Percentiles rank a stretch among this genome's conserved stretches.
Evolutionary conservation across 345 rosid genomes (phyloP).

Genomic region (Salix dunnii): DNA sequence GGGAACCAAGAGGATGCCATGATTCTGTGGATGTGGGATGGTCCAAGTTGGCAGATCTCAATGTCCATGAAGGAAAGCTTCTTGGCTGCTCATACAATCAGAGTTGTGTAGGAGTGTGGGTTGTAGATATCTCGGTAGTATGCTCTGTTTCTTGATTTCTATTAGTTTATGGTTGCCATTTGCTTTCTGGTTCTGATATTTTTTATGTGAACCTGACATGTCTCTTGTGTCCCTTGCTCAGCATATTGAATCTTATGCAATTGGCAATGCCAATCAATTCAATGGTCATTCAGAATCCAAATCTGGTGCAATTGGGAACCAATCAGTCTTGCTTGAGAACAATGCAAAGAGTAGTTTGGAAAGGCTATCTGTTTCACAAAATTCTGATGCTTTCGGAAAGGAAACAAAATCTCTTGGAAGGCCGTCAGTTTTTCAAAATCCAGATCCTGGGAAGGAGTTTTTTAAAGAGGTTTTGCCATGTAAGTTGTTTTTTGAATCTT

Average conservation of each 20-base stretch:
- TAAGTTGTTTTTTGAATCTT: conserved; percentile 33
- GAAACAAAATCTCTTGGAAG: conserved; percentile 81
- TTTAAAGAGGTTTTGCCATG: conserved; percentile 58
- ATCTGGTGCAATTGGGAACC: conserved; percentile 52
- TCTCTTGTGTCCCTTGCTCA: conserved; percentile 27
- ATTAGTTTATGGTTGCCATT: conserved; percentile 11
- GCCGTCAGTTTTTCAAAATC: conserved; percentile 76
- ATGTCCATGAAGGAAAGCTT: conserved; percentile 95
- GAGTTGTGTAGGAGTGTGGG: conserved; percentile 99
- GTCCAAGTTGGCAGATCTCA: conserved; percentile 93
- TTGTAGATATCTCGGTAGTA: conserved; percentile 89
- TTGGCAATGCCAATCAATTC: conserved; percentile 41
- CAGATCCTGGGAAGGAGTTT: conserved; percentile 45
- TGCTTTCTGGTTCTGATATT: conserved; percentile 16
- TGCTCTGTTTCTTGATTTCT: conserved; percentile 1
- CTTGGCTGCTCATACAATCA: conserved; percentile 98
- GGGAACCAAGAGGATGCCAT: conserved; percentile 95
- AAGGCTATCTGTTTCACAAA: conserved; percentile 53
- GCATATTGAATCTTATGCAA: conserved; percentile 72
- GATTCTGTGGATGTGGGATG: conserved; percentile 97
- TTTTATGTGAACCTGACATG: conserved; percentile 12
- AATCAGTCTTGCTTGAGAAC: conserved; percentile 54
- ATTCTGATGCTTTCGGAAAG: conserved; percentile 50
- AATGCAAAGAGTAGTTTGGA: conserved; percentile 48
- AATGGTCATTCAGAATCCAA: conserved; percentile 63